phyloP scores from a whole-genome alignment of 352 stramenopile species.

The Saprolegnia diclina region DNA sequence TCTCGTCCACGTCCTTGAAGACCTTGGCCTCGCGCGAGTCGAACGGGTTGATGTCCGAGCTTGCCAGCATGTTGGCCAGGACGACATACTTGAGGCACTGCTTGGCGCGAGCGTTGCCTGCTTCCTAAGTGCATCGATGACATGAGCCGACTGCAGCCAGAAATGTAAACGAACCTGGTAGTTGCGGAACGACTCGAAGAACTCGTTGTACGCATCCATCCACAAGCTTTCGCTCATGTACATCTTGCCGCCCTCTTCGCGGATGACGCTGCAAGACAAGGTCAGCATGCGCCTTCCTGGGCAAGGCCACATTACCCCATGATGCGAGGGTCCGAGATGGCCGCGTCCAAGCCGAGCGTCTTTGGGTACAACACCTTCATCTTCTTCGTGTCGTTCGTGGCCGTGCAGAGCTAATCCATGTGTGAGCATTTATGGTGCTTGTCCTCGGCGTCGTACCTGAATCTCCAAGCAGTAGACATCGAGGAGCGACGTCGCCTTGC shows the following conservation, averaged over 20 bases:
- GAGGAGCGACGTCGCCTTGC: slow-evolving; percentile 81
- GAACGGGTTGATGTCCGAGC: slow-evolving; percentile 92
- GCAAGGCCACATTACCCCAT: slow-evolving; percentile 67
- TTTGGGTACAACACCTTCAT: slow-evolving; percentile 88
- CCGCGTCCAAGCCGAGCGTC: slow-evolving; percentile 83
- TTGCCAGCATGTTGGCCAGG: slow-evolving; percentile 89
- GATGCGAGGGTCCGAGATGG: slow-evolving; percentile 83
- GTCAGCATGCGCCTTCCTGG: not conserved
- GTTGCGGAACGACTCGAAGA: slow-evolving; percentile 91
- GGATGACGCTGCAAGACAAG: slow-evolving; percentile 47
- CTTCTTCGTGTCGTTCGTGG: slow-evolving; percentile 82
- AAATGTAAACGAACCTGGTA: slow-evolving; percentile 49
- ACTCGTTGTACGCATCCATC: slow-evolving; percentile 90
- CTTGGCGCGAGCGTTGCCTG: slow-evolving; percentile 79
- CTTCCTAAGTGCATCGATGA: slow-evolving; percentile 39
- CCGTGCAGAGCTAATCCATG: slow-evolving; percentile 62
- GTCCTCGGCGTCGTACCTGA: slow-evolving; percentile 38
- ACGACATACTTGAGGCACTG: slow-evolving; percentile 91
- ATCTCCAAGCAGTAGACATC: slow-evolving; percentile 91
- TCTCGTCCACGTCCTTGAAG: slow-evolving; percentile 76
- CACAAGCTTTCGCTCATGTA: slow-evolving; percentile 86
- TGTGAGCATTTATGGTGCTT: not conserved
- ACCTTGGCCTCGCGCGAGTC: slow-evolving; percentile 91
- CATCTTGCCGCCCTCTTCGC: slow-evolving; percentile 92
- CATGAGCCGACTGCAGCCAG: not conserved